Conservation (phyloP, 805 yeast species). For the Hanseniaspora pseudoguilliermondii region DNA sequence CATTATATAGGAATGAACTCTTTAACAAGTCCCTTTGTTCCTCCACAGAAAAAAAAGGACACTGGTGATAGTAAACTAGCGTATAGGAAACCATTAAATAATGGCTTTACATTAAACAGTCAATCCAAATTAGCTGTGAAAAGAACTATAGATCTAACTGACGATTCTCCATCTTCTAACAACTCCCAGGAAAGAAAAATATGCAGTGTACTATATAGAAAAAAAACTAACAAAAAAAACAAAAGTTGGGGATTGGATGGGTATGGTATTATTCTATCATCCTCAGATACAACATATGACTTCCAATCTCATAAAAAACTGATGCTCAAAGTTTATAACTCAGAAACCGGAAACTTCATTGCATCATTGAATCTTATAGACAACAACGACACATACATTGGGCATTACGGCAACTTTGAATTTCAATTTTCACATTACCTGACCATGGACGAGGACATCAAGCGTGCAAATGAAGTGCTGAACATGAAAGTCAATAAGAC, state of each 20-base stretch:
- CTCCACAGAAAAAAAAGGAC: not conserved
- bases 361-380: slow-evolving; percentile 18
- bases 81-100: not conserved
- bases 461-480: not conserved
- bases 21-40: slow-evolving; percentile 5
- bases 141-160: not conserved
- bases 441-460: not conserved
- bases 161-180: not conserved
- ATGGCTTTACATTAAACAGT: not conserved
- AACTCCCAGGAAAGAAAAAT: not conserved
- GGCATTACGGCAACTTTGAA: slow-evolving; percentile 17
- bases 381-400: slow-evolving; percentile 13
- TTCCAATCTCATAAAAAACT: slow-evolving; percentile 23
- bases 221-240: slow-evolving; percentile 60
- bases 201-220: slow-evolving; percentile 50
- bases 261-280: slow-evolving; percentile 28
- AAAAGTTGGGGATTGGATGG: slow-evolving; percentile 97
- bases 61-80: not conserved
- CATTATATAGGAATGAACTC: not conserved
- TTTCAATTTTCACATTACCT: slow-evolving; percentile 17
- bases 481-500: slow-evolving; percentile 1
- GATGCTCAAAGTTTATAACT: slow-evolving; percentile 39
- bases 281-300: slow-evolving; percentile 28
- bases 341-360: slow-evolving; percentile 38
- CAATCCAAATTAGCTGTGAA: not conserved